Base-by-base conservation (phyloP, 768 basidiomycete species). In the Aureoboletus auriporus region DNA sequence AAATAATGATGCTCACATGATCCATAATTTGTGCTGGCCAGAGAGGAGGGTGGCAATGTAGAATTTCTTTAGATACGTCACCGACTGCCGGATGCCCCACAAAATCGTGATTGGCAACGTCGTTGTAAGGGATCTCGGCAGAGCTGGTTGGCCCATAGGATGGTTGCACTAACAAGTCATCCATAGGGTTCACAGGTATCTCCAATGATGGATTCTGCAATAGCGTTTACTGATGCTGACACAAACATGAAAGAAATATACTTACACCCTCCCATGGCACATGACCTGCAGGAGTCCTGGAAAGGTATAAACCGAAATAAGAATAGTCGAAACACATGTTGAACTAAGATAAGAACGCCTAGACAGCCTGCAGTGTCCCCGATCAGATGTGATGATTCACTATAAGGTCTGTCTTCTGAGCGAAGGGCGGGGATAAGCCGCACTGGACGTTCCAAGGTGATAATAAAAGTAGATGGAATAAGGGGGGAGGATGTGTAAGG, bases 211-310 rank as follows among this genome's bases (percentile, higher is more conserved):
- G 7, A 38, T 31, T 37, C 29, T 50, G 31, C 1, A 10, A 45
- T 12, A 3, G 5, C 9, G 26, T 51, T 27, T 49, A 23, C 8
- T 27, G 44, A n/a, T 2, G n/a, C n/a, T 16, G 20, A 46, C 5
- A 16, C 35, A 36, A 36, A 10, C 14, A 34, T 2, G 16, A 46
- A 16, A 23, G 16, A 4, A 27, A 1, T 37, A 11, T 39, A 49
- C 58, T 47, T 38, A 58, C 57, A n/a, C 28, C 35, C 14, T 52
- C 42, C 11, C 16, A 28, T 31, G 14, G 6, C 34, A 34, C 20
- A 49, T 51, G 36, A 38, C 35, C 36, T 5, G 5, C 29, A 28
- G 8, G 5, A 27, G 8, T 9, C 31, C 5, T 35, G n/a, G 3
- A 5, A 16, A 27, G 34, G 16, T 6, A 1, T 6, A 4, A 4